A percentile compares a stretch with the other conserved stretches of the same genome.
These are phyloP conservation scores for Agaricales sp. DNA, from an alignment of 1,284 basidiomycete species.

Conservation along the genomic window DNA sequence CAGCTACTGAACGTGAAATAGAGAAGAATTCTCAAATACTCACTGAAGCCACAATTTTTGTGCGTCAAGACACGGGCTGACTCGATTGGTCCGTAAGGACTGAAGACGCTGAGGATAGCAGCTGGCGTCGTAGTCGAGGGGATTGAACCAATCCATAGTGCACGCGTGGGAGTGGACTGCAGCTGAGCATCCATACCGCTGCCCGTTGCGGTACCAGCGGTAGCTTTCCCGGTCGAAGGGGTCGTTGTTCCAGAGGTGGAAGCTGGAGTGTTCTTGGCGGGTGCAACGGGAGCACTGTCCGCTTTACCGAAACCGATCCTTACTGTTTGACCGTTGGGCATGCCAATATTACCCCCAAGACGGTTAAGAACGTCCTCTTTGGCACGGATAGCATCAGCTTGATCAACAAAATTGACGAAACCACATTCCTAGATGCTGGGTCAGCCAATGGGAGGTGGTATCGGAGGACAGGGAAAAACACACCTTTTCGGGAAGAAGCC, in stretches of 20 bases:
- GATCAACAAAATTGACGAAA: conserved; percentile 97
- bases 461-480: conserved; percentile 12
- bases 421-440: conserved; percentile 72
- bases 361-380: conserved; percentile 95
- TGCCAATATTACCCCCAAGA: conserved; percentile 86
- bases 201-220: conserved; percentile 32
- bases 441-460: conserved; percentile 5
- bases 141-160: conserved; percentile 94
- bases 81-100: conserved; percentile 95
- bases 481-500: conserved; percentile 94
- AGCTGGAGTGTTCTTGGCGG: conserved; percentile 62
- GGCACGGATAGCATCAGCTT: conserved; percentile 87
- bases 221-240: conserved; percentile 41
- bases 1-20: conserved; percentile 10
- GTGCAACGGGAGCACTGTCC: conserved; percentile 84
- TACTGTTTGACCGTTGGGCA: conserved; percentile 88
- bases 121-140: conserved; percentile 89
- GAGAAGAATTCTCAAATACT: conserved; percentile 21
- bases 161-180: conserved; percentile 82
- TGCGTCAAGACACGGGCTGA: conserved; percentile 91
- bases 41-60: conserved; percentile 93
- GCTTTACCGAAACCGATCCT: conserved; percentile 97
- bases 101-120: conserved; percentile 87
- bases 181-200: conserved; percentile 70
- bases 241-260: conserved; percentile 49